Evolutionary conservation across 768 basidiomycete genomes (phyloP).

Genomic region (Amanita rubescens): DNA sequence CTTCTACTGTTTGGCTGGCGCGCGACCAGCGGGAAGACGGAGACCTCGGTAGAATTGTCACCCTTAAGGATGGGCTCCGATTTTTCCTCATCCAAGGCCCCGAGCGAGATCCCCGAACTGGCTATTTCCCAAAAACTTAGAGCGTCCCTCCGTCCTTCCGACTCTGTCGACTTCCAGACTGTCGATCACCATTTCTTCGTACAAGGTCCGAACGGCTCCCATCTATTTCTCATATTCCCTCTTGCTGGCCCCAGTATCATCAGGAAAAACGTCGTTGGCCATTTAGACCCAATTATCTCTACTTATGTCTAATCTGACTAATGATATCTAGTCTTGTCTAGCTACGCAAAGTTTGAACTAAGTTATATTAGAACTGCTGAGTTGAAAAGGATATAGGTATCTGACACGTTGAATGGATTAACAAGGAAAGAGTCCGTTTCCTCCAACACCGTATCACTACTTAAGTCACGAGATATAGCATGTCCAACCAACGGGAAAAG

Average conservation of each 20-base stretch:
- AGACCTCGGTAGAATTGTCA: conserved; percentile 16
- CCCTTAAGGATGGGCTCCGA: conserved; percentile 6
- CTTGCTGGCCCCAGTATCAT: conserved; percentile 28
- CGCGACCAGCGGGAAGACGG: conserved; percentile 15
- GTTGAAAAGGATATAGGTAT: no score
- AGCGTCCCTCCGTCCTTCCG: conserved; percentile 21
- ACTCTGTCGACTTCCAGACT: conserved; percentile 17
- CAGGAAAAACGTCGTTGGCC: no score
- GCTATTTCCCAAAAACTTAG: conserved; percentile 22
- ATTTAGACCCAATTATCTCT: no score
- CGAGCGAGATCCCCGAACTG: not conserved
- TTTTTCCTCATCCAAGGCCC: not conserved
- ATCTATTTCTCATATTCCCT: conserved; percentile 40
- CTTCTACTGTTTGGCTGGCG: conserved; percentile 34
- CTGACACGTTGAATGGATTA: not conserved
- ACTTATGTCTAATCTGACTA: no score
- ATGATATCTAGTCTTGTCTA: no score
- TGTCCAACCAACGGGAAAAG: not conserved
- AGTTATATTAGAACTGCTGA: no score
- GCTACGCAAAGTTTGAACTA: no score
- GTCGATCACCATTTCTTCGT: conserved; percentile 39
- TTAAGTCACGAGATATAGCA: not conserved
- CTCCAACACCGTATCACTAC: not conserved
- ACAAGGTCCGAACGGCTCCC: conserved; percentile 42
- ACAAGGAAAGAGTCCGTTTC: not conserved